phyloP scores from a whole-genome alignment of 2,329 filamentous ascomycete genomes.

The Claviceps sp. region DNA sequence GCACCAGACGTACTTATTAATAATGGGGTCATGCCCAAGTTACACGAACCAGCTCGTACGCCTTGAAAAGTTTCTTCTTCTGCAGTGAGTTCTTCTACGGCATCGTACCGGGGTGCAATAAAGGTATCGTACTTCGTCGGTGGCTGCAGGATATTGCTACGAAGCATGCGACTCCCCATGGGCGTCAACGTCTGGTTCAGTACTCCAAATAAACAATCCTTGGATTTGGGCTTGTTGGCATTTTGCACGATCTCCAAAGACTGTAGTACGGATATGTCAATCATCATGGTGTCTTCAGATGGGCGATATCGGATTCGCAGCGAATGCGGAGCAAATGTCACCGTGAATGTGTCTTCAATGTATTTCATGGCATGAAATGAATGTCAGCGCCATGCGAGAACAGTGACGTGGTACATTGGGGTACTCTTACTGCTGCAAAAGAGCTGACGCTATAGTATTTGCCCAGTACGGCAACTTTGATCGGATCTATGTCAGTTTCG shows the following conservation, averaged over 20 bases:
- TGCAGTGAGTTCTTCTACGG: slow-evolving; percentile 65
- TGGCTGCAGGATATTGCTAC: slow-evolving; percentile 80
- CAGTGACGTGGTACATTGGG: background rate
- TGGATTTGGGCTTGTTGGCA: slow-evolving; percentile 60
- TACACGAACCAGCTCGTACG: slow-evolving; percentile 48
- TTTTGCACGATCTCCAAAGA: slow-evolving; percentile 89
- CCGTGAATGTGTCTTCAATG: slow-evolving; percentile 54
- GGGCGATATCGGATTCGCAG: slow-evolving; percentile 73
- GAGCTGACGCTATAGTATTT: slow-evolving; percentile 79
- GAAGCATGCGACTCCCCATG: slow-evolving; percentile 75
- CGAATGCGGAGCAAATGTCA: slow-evolving; percentile 32
- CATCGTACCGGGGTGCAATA: slow-evolving; percentile 62
- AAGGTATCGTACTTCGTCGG: slow-evolving; percentile 55
- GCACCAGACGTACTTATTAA: too few relatives aligned
- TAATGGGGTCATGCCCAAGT: background rate
- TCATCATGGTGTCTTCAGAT: slow-evolving; percentile 89
- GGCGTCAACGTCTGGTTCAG: slow-evolving; percentile 76
- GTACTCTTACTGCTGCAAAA: slow-evolving; percentile 61
- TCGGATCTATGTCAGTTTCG: slow-evolving; percentile 62
- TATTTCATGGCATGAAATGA: slow-evolving; percentile 59
- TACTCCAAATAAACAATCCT: slow-evolving; percentile 70
- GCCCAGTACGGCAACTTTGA: slow-evolving; percentile 67
- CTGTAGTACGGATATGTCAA: slow-evolving; percentile 76
- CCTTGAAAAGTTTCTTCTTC: slow-evolving; percentile 78
- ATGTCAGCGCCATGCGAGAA: slow-evolving; percentile 7